Percentiles rank a stretch among this genome's conserved stretches.
These are phyloP conservation scores for Quercus phellos DNA, from an alignment of 331 rosid genomes.

Conservation along the genomic window DNA sequence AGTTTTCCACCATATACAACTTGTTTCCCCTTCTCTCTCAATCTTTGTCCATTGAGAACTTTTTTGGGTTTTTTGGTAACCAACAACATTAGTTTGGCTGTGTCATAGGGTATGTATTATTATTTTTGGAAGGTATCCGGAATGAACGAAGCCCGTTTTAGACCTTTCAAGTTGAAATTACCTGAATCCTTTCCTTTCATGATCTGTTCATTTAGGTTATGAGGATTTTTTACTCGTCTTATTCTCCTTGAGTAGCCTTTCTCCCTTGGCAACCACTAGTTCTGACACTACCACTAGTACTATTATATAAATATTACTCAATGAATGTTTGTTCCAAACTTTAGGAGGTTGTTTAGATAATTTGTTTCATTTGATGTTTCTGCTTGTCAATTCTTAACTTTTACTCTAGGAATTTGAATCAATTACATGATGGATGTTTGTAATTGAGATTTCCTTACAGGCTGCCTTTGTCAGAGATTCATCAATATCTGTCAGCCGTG, in stretches of 20 bases:
- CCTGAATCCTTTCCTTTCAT: neutral
- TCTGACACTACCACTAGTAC: neutral
- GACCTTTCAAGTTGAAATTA: neutral
- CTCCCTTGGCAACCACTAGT: neutral
- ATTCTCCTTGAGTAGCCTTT: neutral
- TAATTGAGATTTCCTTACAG: slow-evolving; percentile 26
- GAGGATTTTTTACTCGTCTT: neutral
- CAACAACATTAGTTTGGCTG: neutral
- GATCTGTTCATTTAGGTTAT: neutral
- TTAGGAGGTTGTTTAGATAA: neutral
- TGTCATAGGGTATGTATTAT: neutral
- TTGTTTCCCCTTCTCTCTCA: neutral
- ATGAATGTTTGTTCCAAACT: neutral
- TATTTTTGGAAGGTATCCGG: neutral
- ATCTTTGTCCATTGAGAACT: neutral
- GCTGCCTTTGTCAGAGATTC: slow-evolving; percentile 31
- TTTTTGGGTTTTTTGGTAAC: neutral
- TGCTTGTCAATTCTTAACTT: neutral
- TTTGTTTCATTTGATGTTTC: neutral
- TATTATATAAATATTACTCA: neutral
- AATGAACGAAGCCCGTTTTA: neutral
- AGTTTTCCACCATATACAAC: neutral
- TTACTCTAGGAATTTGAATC: neutral
- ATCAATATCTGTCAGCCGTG: slow-evolving; percentile 31
- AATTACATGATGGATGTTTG: neutral